phyloP scores from a whole-genome alignment of 805 yeast species.

The Ogataea polymorpha region DNA sequence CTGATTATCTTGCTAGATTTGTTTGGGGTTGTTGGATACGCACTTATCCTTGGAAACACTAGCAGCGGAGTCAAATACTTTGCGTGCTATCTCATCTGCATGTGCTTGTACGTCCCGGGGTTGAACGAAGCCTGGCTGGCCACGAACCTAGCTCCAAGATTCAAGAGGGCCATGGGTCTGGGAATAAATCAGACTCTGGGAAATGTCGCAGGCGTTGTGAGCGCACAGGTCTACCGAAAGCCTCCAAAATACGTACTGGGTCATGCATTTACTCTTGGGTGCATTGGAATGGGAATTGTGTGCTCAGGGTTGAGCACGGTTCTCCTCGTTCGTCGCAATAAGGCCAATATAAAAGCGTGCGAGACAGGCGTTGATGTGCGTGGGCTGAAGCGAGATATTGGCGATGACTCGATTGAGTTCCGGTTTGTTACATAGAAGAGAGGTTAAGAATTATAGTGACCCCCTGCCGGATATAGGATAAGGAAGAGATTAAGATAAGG shows the following conservation, averaged over 20 bases:
- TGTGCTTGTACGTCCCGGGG: constrained; percentile 36
- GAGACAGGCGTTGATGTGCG: constrained; percentile 11
- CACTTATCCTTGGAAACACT: constrained; percentile 30
- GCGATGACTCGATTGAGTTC: constrained; percentile 14
- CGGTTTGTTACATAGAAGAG: constrained; percentile 4
- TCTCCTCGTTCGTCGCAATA: constrained; percentile 6
- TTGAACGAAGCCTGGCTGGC: constrained; percentile 43
- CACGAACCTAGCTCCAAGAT: constrained; percentile 40
- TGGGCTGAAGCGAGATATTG: constrained; percentile 5
- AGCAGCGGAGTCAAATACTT: constrained; percentile 21
- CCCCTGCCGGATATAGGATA: no score
- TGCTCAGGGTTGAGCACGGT: constrained; percentile 3
- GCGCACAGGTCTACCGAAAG: constrained; percentile 41
- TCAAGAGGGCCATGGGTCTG: constrained; percentile 41
- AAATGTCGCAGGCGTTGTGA: constrained; percentile 43
- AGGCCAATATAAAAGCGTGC: constrained; percentile 4
- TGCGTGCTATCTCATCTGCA: constrained; percentile 35
- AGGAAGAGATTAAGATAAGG: no score
- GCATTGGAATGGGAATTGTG: constrained; percentile 16
- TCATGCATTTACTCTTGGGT: constrained; percentile 39
- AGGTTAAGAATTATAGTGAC: no score
- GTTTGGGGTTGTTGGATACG: constrained; percentile 31
- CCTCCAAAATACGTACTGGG: constrained; percentile 39
- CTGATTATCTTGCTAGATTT: constrained; percentile 27
- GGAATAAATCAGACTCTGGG: constrained; percentile 44